These are phyloP conservation scores for Fusarium virguliforme DNA, from an alignment of 2,329 filamentous ascomycete genomes.

Conservation along the genomic window DNA sequence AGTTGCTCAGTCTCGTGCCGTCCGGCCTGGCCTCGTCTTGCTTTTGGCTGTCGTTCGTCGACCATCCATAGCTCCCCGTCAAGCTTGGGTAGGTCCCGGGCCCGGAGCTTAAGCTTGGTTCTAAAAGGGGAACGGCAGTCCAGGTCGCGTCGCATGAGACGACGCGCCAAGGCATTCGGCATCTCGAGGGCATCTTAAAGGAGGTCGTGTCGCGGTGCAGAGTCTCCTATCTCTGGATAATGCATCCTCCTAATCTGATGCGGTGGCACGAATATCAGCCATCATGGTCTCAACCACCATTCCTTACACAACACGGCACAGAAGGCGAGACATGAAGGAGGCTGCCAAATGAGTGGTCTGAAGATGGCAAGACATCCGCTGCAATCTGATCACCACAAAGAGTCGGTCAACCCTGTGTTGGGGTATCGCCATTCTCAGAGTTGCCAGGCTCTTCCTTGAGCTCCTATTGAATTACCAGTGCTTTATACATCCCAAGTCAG, in stretches of 20 bases:
- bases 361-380: constrained; percentile 27
- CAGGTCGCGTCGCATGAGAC: constrained; percentile 14
- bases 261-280: constrained; percentile 6
- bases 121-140: constrained; percentile 44
- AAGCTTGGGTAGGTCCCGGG: not conserved
- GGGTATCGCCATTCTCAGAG: not conserved
- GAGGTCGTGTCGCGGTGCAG: not conserved
- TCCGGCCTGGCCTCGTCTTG: not conserved
- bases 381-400: constrained; percentile 5
- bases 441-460: not conserved
- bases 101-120: constrained; percentile 40
- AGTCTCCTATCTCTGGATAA: constrained; percentile 6
- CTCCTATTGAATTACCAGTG: not conserved
- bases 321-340: constrained; percentile 17
- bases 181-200: constrained; percentile 11
- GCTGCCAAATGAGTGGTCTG: constrained; percentile 13
- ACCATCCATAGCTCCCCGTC: constrained; percentile 1
- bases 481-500: constrained; percentile 4
- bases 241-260: constrained; percentile 8
- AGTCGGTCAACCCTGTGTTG: constrained; percentile 11
- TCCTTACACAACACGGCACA: constrained; percentile 20
- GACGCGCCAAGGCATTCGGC: not conserved
- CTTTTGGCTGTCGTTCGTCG: constrained; percentile 1
- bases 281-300: constrained; percentile 4
- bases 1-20: not conserved